These are phyloP conservation scores for Boletales sp. DNA, from an alignment of 768 basidiomycete species.

Conservation along the genomic window DNA sequence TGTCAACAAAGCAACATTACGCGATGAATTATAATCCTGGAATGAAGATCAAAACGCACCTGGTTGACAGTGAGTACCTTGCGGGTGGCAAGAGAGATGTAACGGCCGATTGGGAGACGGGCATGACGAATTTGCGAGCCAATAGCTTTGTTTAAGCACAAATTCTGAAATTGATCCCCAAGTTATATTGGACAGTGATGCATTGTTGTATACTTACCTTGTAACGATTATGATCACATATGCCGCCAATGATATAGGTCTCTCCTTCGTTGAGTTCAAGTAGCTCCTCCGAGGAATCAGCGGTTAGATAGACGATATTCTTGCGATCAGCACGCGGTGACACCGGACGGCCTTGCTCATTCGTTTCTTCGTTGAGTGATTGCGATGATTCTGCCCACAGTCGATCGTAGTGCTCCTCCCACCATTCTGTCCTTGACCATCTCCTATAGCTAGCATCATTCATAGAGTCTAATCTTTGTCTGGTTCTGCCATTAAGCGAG, in stretches of 20 bases:
- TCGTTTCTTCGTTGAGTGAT: constrained; percentile 1
- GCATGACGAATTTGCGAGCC: constrained; percentile 75
- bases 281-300: constrained; percentile 86
- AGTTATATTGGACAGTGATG: neutral
- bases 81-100: constrained; percentile 79
- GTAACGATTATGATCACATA: constrained; percentile 94
- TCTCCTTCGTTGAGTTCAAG: constrained; percentile 78
- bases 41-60: constrained; percentile 25
- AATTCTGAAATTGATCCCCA: constrained; percentile 49
- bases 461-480: constrained; percentile 58
- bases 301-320: constrained; percentile 86
- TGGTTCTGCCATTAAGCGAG: constrained; percentile 70
- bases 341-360: neutral
- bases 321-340: constrained; percentile 34
- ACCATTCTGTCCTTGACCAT: constrained; percentile 85
- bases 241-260: constrained; percentile 93
- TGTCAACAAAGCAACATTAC: constrained; percentile 15
- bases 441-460: constrained; percentile 67
- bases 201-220: constrained; percentile 49
- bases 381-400: constrained; percentile 49
- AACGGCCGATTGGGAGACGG: constrained; percentile 91
- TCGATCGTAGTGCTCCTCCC: constrained; percentile 66
- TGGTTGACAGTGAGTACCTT: constrained; percentile 99
- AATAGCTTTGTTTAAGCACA: constrained; percentile 85
- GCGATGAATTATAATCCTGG: no score